Percentiles rank a stretch among this genome's conserved stretches.
These are phyloP conservation scores for Beauveria sp. DNA, from an alignment of 2,329 filamentous ascomycete species.

Conservation along the genomic window DNA sequence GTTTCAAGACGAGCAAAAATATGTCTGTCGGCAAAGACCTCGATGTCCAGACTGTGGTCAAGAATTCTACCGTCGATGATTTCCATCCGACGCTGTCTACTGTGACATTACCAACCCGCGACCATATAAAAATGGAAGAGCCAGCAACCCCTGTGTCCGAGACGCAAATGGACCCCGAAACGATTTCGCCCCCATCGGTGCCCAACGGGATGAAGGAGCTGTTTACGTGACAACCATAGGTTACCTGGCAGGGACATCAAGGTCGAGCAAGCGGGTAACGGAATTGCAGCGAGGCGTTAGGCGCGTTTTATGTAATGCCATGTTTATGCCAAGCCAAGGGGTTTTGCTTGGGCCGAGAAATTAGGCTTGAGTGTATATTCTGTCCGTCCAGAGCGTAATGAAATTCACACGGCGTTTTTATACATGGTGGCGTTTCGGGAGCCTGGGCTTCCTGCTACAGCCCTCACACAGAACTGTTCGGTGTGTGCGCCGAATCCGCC, in stretches of 20 bases:
- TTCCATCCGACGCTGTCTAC: not conserved
- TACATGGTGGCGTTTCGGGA: no score
- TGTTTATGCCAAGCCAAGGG: no score
- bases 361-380: no score
- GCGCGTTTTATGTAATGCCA: not conserved
- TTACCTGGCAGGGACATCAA: not conserved
- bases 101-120: not conserved
- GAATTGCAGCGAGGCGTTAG: not conserved
- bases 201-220: conserved; percentile 34
- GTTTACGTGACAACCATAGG: conserved; percentile 20
- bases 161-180: conserved; percentile 19
- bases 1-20: conserved; percentile 39
- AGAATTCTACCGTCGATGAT: not conserved
- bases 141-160: conserved; percentile 18
- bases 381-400: no score
- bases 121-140: conserved; percentile 16
- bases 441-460: no score
- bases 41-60: not conserved
- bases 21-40: not conserved
- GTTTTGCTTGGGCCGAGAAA: no score
- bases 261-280: not conserved
- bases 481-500: no score
- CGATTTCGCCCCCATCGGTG: conserved; percentile 36
- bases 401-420: no score
- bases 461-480: no score